Base-by-base conservation (phyloP, 306 rosid species). In the Hippophae tibetana region DNA sequence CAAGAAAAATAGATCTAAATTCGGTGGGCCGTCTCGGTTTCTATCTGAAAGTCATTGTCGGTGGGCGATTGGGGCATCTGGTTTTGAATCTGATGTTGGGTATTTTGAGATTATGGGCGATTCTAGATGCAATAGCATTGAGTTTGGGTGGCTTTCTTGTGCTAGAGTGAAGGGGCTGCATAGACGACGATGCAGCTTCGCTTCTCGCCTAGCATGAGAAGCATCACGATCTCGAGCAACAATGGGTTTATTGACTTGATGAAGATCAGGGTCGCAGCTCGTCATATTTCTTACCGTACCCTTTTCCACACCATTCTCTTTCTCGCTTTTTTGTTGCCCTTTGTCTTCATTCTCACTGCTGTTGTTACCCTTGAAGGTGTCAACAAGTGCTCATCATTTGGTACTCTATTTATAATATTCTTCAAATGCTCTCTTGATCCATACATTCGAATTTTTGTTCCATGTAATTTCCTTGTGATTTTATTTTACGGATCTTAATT, bases 241-340 rank as follows among this genome's bases (percentile, higher is more conserved):
- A 88, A 93, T 93, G 99, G 99, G 73, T 93, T 88, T 84, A 80
- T 86, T 81, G 95, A 84, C 83, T 93, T 87, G 76, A 93, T 93
- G 99, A 93, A 93, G 99, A 88, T 93, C 99, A 93, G 86, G 84
- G 90, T 89, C 84, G 99, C 88, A 84, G 97, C 99, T 93, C 99
- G 97, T 77, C 99, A 88, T 75, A 84, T 93, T 78, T 93, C 99
- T 58, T 93, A 93, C 79, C 81, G 99, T 66, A 93, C 97, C 80
- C 83, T 93, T 67, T 93, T 93, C 79, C 99, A 93, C 75, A 93
- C 99, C 77, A 88, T 93, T 43, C 99, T 93, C 63, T 73, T 93
- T 77, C 85, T 93, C 60, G 99, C 99, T 59, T 93, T 93, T 69
- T 79, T 93, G 46, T 79, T 93, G 73, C 99, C 99, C 31, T 93